Evolutionary conservation across 371 early-diverging fungal genomes (phyloP).

Genomic region (Rhizopus sp.): DNA sequence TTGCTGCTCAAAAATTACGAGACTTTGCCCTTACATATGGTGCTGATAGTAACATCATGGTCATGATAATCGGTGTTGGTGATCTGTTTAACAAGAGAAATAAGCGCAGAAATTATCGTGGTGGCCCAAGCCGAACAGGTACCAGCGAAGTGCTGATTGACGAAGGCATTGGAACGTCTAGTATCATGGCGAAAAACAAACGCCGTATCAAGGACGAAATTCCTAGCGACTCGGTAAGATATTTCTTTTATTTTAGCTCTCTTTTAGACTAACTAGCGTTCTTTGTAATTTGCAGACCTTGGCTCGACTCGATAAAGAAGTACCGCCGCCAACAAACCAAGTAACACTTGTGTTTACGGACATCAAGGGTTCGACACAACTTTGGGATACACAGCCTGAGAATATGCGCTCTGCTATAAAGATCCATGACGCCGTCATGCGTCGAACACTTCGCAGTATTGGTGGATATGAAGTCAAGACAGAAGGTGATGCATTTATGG

Average conservation of each 20-base stretch:
- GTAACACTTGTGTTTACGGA: slow-evolving; percentile 95
- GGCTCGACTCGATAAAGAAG: slow-evolving; percentile 73
- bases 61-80: slow-evolving; percentile 84
- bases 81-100: slow-evolving; percentile 67
- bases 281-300: slow-evolving; percentile 44
- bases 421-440: slow-evolving; percentile 87
- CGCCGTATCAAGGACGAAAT: slow-evolving; percentile 54
- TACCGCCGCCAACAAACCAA: slow-evolving; percentile 85
- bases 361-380: slow-evolving; percentile 90
- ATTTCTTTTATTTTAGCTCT: background rate
- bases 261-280: background rate
- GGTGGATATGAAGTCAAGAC: slow-evolving; percentile 98
- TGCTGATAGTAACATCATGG: slow-evolving; percentile 76
- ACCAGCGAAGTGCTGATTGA: slow-evolving; percentile 30
- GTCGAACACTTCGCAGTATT: slow-evolving; percentile 76
- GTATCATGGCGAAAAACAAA: slow-evolving; percentile 37
- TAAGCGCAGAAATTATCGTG: slow-evolving; percentile 35
- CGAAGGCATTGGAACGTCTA: slow-evolving; percentile 27
- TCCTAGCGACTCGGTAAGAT: slow-evolving; percentile 58
- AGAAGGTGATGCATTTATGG: slow-evolving; percentile 97
- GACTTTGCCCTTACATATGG: slow-evolving; percentile 89
- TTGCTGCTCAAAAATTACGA: slow-evolving; percentile 83
- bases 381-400: slow-evolving; percentile 90
- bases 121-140: slow-evolving; percentile 28
- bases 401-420: slow-evolving; percentile 92